These are phyloP conservation scores for Hysterium pulicare DNA, from an alignment of 2,329 filamentous ascomycete species.

Conservation along the genomic window DNA sequence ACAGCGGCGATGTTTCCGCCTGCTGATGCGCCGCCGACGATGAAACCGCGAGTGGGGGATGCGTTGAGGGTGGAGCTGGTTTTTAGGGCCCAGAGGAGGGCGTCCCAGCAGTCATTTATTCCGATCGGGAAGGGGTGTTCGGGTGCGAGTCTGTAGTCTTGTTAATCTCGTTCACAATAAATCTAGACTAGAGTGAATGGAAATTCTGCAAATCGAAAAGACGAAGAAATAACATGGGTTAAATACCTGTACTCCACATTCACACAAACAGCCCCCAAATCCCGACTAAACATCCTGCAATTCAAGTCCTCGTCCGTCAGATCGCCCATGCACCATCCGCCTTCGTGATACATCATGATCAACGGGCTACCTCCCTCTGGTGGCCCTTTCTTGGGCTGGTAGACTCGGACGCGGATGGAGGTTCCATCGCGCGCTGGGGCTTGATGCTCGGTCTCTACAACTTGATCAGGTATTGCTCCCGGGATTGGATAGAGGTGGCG, in stretches of 20 bases:
- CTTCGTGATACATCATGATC: slow-evolving; percentile 41
- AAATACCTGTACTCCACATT: slow-evolving; percentile 49
- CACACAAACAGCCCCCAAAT: slow-evolving; percentile 42
- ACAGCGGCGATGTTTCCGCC: slow-evolving; percentile 53
- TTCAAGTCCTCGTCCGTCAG: slow-evolving; percentile 43
- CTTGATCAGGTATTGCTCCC: slow-evolving; percentile 25
- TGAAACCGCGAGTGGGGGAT: slow-evolving; percentile 45
- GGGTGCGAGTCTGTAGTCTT: slow-evolving; percentile 47
- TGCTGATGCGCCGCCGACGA: slow-evolving; percentile 51
- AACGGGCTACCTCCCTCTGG: slow-evolving; percentile 22
- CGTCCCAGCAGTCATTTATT: slow-evolving; percentile 49
- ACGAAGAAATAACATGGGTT: not conserved
- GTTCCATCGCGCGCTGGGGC: slow-evolving; percentile 23
- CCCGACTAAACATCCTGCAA: slow-evolving; percentile 38
- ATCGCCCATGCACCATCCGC: slow-evolving; percentile 45
- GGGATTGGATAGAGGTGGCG: slow-evolving; percentile 30
- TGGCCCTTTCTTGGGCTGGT: slow-evolving; percentile 20
- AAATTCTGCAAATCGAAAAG: too few species aligned
- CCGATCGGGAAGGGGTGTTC: slow-evolving; percentile 50
- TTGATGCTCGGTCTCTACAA: slow-evolving; percentile 25
- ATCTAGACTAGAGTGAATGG: too few species aligned
- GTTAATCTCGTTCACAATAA: too few species aligned
- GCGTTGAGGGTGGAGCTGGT: slow-evolving; percentile 32
- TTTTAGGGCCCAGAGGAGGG: slow-evolving; percentile 40
- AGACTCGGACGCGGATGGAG: slow-evolving; percentile 24